Base-by-base conservation (phyloP, 2,329 filamentous ascomycete genomes). In the Kalaharituber pfeilii region DNA sequence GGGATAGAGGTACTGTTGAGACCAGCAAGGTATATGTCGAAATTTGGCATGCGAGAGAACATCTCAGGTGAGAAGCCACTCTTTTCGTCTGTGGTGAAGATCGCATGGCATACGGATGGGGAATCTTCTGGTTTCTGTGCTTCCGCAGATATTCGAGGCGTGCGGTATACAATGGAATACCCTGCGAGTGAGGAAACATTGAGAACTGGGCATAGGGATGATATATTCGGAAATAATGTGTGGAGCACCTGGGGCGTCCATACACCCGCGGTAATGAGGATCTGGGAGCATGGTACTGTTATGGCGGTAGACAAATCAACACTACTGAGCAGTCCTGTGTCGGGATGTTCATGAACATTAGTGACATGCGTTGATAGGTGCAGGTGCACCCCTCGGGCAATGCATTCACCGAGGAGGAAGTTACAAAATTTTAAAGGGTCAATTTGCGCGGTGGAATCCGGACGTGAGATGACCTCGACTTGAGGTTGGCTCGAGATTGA, bases 21-120 rank as follows among this genome's bases (percentile, higher is more conserved):
- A 0, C 84, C 84, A 0, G 81, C 81, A 29, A 89, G 69, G 66
- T 85, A 89, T 20, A 89, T 76, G 54, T 85, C 76, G 0, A 78
- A 80, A 7, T 77, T 78, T 2, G 42, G 15, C n/a, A 18, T 15
- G 9, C 84, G 72, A 1, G 79, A 78, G 66, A 85, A 86, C 9
- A 84, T 71, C 66, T 88, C 84, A 0, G 83, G 82, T 2, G 77
- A 79, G 66, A 81, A 86, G 0, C 72, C 73, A 2, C 68, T 68
- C 0, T 68, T 69, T 54, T 78, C 73, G 2, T 75, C 76, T 2
- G 79, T 78, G 85, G 88, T 2, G 89, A 68, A 1, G 83, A 80
- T 65, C 86, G 80, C 64, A 78, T 82, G 2, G 71, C 69, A 28
- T 65, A 65, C 2, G 55, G 71, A n/a, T 73, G 66, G 39, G 69